Base-by-base conservation (phyloP, 2,329 filamentous ascomycete species). In the Alternaria triticina region DNA sequence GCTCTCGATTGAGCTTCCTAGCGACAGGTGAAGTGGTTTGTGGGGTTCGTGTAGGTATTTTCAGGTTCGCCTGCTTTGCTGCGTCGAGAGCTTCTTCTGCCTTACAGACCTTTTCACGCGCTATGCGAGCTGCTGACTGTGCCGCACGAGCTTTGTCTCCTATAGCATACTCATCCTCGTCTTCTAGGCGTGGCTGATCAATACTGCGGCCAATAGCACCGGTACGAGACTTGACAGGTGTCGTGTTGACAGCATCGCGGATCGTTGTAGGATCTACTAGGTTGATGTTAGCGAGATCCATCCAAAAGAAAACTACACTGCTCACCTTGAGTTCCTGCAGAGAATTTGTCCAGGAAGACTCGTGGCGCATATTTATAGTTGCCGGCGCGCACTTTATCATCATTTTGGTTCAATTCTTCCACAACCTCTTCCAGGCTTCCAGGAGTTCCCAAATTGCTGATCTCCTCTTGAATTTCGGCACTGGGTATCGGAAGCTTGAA, bases 401-500 rank as follows among this genome's bases (percentile, higher is more conserved):
- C 59, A 7, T 54, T 28, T 6, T 12, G 11, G 40, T 70, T 70
- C 57, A 74, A 68, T 0, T 51, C 54, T 8, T 65, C 23, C 8
- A 75, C 56, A 20, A 45, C 51, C 12, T 60, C 58, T 6, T 30
- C 15, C 9, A 71, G 59, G 13, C 23, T 51, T 5, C 40, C 3
- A 3, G 5, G 25, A 13, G 57, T 68, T 11, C 61, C 62, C 23
- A 65, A 30, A 8, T 40, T 28, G 3, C 45, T 57, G n/a, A 72
- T 52, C 30, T 43, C 36, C 7, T 55, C 33, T 12, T 64, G 47
- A 17, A 59, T 47, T 5, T 33, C 11, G 2, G 59, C 22, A 6
- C 56, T 51, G 11, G 59, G 10, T 4, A 12, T 11, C 4, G 75
- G 73, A 12, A 77, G 65, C 63, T 70, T 74, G 66, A 75, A 77